A percentile compares a stretch with the other conserved stretches of the same genome.
These are phyloP conservation scores for Glaciozyma antarctica DNA, from an alignment of 768 basidiomycete species.

Conservation along the genomic window DNA sequence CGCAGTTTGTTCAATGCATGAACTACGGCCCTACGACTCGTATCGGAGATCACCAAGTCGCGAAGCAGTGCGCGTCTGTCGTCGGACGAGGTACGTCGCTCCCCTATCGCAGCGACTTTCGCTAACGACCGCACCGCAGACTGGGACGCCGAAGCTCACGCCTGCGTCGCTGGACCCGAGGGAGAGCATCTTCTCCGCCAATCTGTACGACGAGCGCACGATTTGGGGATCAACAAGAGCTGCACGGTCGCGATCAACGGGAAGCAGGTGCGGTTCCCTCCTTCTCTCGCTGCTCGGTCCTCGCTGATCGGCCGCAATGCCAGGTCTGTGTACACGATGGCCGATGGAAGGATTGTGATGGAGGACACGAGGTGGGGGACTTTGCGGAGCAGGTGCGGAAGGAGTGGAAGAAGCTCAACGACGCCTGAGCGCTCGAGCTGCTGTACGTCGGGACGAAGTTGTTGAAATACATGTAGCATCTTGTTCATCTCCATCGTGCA, in stretches of 20 bases:
- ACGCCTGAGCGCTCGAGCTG: not conserved
- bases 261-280: slow-evolving; percentile 38
- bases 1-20: slow-evolving; percentile 64
- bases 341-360: slow-evolving; percentile 70
- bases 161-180: not conserved
- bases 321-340: slow-evolving; percentile 51
- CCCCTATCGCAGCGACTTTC: not conserved
- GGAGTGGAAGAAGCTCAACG: slow-evolving; percentile 60
- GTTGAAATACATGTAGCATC: too few species aligned
- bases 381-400: slow-evolving; percentile 68
- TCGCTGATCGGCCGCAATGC: not conserved
- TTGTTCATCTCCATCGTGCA: too few species aligned
- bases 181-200: not conserved
- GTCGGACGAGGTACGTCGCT: slow-evolving; percentile 48
- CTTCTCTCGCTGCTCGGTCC: not conserved
- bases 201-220: slow-evolving; percentile 1
- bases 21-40: slow-evolving; percentile 52
- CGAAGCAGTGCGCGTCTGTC: slow-evolving; percentile 55
- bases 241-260: slow-evolving; percentile 75
- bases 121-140: not conserved
- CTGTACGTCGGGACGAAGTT: too few species aligned
- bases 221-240: slow-evolving; percentile 52
- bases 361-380: slow-evolving; percentile 62
- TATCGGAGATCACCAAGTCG: slow-evolving; percentile 59
- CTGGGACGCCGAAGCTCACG: not conserved